These are phyloP conservation scores for Xylariaceae sp. DNA, from an alignment of 2,329 filamentous ascomycete species.

Conservation along the genomic window DNA sequence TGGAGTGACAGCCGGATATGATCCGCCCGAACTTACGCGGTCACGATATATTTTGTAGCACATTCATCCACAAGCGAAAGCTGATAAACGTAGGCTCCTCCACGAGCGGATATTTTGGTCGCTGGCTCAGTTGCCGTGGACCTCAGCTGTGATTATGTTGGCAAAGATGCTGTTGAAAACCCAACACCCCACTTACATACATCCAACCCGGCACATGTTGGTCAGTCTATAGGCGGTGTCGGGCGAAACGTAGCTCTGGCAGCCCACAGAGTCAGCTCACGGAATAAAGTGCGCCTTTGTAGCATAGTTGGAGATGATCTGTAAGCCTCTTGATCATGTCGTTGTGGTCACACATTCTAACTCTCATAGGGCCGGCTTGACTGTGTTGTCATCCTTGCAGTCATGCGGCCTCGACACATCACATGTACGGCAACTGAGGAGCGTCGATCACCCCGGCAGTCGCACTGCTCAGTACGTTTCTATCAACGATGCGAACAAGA, in stretches of 20 bases:
- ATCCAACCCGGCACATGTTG: conserved; percentile 80
- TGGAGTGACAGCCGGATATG: no score
- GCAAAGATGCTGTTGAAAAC: conserved; percentile 21
- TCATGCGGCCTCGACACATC: conserved; percentile 59
- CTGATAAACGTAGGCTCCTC: conserved; percentile 18
- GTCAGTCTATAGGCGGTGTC: conserved; percentile 82
- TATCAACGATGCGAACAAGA: conserved; percentile 77
- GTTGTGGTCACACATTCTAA: conserved; percentile 6
- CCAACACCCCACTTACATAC: conserved; percentile 59
- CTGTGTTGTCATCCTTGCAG: conserved; percentile 63
- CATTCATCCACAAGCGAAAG: background rate
- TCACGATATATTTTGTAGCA: no score
- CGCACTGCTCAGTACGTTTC: conserved; percentile 90
- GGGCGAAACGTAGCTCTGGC: conserved; percentile 89
- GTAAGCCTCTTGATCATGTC: conserved; percentile 35
- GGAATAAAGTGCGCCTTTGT: conserved; percentile 64
- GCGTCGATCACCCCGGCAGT: conserved; percentile 43
- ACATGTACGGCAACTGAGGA: conserved; percentile 56
- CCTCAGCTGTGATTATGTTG: conserved; percentile 71
- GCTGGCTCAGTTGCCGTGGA: conserved; percentile 90
- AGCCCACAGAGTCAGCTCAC: conserved; percentile 62
- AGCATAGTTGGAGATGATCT: conserved; percentile 78
- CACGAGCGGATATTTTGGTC: conserved; percentile 66
- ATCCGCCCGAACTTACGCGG: no score
- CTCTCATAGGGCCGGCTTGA: conserved; percentile 59